Conservation (phyloP, 257 asterid species). For the Sherardia arvensis region DNA sequence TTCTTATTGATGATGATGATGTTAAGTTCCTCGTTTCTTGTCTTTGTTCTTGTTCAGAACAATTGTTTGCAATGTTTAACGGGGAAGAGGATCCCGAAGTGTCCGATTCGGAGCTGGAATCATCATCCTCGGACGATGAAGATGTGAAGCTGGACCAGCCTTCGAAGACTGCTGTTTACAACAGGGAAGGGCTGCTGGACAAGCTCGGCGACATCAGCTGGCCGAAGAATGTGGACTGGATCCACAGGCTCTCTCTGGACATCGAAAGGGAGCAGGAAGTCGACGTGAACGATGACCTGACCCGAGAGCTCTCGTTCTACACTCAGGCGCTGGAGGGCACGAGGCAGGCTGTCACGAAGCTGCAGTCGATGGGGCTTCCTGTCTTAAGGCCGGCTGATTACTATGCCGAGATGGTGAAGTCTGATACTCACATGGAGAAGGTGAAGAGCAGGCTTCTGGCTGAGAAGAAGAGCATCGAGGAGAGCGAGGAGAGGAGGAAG, state of each 20-base stretch:
- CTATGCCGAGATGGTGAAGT: constrained; percentile 88
- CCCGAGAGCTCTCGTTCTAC: constrained; percentile 72
- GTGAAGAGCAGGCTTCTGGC: constrained; percentile 76
- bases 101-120: constrained; percentile 20
- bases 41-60: neutral
- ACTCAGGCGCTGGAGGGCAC: constrained; percentile 85
- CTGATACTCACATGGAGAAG: constrained; percentile 86
- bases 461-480: constrained; percentile 68
- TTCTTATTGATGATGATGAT: neutral
- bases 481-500: constrained; percentile 85
- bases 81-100: constrained; percentile 20
- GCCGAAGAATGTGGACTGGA: constrained; percentile 70
- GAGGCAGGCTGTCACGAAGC: constrained; percentile 44
- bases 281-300: constrained; percentile 75
- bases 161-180: constrained; percentile 54
- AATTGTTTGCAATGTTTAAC: constrained; percentile 1
- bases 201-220: constrained; percentile 67
- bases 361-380: constrained; percentile 54
- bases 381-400: constrained; percentile 77
- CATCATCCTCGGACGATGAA: constrained; percentile 46
- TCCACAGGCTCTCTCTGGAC: constrained; percentile 56
- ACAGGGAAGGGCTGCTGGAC: constrained; percentile 65
- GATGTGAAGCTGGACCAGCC: constrained; percentile 59
- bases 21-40: no score
- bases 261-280: constrained; percentile 53